These are phyloP conservation scores for Cystoisospora suis DNA, from an alignment of 169 alveolate species.

Conservation along the genomic window DNA sequence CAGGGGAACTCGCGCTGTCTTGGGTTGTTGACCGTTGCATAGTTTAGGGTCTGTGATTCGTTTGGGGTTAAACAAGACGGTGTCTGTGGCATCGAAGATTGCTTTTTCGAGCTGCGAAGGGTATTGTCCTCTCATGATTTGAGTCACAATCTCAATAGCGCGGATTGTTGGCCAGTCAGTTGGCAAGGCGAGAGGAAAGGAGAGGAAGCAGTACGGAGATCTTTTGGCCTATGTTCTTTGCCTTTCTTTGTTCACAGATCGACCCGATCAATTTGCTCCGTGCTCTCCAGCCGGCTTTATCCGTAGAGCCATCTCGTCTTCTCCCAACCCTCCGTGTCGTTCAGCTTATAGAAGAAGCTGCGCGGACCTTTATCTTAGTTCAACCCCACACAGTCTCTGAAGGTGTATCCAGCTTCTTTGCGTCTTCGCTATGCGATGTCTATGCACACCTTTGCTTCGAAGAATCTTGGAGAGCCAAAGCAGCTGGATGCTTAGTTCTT, in stretches of 20 bases:
- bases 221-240: background rate
- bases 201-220: background rate
- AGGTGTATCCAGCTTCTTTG: background rate
- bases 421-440: conserved; percentile 32
- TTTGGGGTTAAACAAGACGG: no score
- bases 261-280: conserved; percentile 50
- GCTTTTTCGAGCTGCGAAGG: conserved; percentile 58
- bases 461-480: conserved; percentile 29
- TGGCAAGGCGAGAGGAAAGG: no score
- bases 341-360: conserved; percentile 23
- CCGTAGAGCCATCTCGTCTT: conserved; percentile 43
- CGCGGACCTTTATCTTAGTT: background rate
- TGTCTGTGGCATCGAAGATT: conserved; percentile 41
- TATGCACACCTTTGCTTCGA: conserved; percentile 52
- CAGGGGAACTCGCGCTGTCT: no score
- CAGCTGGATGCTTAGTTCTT: conserved; percentile 55
- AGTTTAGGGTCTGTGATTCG: no score
- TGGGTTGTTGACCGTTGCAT: no score
- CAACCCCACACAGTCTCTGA: conserved; percentile 29
- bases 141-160: background rate
- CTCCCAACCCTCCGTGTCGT: conserved; percentile 48
- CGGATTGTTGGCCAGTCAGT: no score
- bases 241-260: conserved; percentile 20
- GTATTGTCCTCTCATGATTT: background rate
- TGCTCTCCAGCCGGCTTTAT: conserved; percentile 24